phyloP scores from a whole-genome alignment of 2,329 filamentous ascomycete genomes.

The Hypomyces perniciosus region DNA sequence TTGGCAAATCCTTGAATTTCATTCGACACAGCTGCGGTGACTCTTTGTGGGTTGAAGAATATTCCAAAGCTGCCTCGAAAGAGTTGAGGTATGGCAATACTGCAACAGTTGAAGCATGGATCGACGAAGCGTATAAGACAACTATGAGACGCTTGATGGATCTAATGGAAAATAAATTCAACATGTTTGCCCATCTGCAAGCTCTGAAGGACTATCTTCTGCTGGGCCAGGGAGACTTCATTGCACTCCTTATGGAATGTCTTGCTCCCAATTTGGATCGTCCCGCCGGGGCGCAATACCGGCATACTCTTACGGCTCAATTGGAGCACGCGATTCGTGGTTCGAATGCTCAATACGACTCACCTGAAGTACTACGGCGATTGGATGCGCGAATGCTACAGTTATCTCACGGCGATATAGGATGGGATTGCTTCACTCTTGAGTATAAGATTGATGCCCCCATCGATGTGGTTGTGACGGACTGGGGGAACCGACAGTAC shows the following conservation, averaged over 20 bases:
- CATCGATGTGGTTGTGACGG: conserved; percentile 93
- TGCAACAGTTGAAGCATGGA: conserved; percentile 82
- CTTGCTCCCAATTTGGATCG: conserved; percentile 87
- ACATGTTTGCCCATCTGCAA: conserved; percentile 83
- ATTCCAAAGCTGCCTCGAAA: conserved; percentile 88
- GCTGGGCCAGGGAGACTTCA: conserved; percentile 93
- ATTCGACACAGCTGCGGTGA: conserved; percentile 94
- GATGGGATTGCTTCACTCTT: conserved; percentile 98
- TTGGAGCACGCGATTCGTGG: conserved; percentile 95
- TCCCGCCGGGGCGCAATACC: conserved; percentile 92
- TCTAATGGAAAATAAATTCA: conserved; percentile 93
- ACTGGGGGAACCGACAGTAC: conserved; percentile 92
- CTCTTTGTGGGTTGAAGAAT: conserved; percentile 89
- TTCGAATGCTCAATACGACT: conserved; percentile 94
- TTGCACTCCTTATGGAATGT: conserved; percentile 94
- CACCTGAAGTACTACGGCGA: conserved; percentile 80
- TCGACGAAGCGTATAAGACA: conserved; percentile 95
- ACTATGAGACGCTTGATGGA: conserved; percentile 94
- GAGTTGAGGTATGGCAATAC: conserved; percentile 91
- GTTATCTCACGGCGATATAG: conserved; percentile 91
- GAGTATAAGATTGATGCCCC: conserved; percentile 98
- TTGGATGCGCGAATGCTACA: conserved; percentile 98
- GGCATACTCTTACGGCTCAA: conserved; percentile 95
- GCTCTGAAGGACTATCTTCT: conserved; percentile 93
- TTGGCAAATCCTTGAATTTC: conserved; percentile 97